These are phyloP conservation scores for Kurtzmaniella cleridarum DNA, from an alignment of 805 yeast genomes.

Conservation along the genomic window DNA sequence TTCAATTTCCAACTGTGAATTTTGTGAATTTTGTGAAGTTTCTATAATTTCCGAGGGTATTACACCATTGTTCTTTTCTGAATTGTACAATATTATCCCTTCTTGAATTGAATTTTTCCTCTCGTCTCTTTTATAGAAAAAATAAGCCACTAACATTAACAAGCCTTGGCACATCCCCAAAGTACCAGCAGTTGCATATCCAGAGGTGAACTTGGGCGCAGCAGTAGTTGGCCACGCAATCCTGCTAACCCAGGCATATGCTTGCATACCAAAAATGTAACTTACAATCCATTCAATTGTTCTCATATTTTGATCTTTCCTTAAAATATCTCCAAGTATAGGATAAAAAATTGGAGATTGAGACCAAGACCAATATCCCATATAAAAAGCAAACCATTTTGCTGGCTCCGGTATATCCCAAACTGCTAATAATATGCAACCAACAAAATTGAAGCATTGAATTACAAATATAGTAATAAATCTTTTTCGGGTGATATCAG, in stretches of 20 bases:
- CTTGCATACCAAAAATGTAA: slow-evolving; percentile 17
- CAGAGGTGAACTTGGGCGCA: slow-evolving; percentile 45
- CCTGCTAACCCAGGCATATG: slow-evolving; percentile 28
- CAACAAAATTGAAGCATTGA: slow-evolving; percentile 13
- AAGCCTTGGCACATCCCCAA: slow-evolving; percentile 26
- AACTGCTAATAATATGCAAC: slow-evolving; percentile 14
- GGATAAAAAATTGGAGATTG: slow-evolving; percentile 17
- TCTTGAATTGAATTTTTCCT: slow-evolving; percentile 38
- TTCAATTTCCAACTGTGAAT: background rate
- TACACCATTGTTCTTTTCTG: slow-evolving; percentile 25
- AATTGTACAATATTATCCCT: slow-evolving; percentile 45
- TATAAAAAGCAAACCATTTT: slow-evolving; percentile 15
- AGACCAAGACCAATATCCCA: slow-evolving; percentile 17
- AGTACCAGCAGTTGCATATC: slow-evolving; percentile 41
- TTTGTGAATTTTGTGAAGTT: background rate
- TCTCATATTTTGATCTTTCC: slow-evolving; percentile 16
- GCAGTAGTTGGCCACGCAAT: slow-evolving; percentile 46
- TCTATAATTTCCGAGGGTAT: background rate
- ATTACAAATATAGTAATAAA: slow-evolving; percentile 16
- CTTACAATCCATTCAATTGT: slow-evolving; percentile 15
- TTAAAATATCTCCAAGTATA: slow-evolving; percentile 13
- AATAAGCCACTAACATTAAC: slow-evolving; percentile 20
- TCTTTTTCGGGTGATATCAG: slow-evolving; percentile 39
- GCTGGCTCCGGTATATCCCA: slow-evolving; percentile 17
- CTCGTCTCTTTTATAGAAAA: slow-evolving; percentile 48